These are phyloP conservation scores for Asterella californica DNA, from an alignment of 225 moss, liverwort and hornwort genomes.

Conservation along the genomic window DNA sequence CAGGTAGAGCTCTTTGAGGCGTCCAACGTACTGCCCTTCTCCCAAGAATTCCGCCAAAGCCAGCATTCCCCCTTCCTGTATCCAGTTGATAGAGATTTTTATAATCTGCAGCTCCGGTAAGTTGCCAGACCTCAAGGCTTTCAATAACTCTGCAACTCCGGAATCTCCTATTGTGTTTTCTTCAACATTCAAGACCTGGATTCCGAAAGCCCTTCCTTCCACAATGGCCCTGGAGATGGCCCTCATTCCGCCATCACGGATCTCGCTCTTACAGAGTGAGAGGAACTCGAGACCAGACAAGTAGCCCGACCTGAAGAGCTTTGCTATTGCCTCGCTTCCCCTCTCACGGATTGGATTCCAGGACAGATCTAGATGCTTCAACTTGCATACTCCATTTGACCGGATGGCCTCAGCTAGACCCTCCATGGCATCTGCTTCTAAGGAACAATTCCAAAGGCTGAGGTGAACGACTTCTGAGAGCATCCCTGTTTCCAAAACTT, in stretches of 20 bases:
- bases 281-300: not conserved
- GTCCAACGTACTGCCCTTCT: not conserved
- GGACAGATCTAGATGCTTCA: constrained; percentile 11
- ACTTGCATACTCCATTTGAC: not conserved
- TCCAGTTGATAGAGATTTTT: not conserved
- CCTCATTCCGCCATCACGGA: not conserved
- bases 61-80: constrained; percentile 2
- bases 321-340: constrained; percentile 2
- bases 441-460: not conserved
- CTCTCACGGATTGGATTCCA: constrained; percentile 1
- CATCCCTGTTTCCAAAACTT: not conserved
- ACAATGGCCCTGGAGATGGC: not conserved
- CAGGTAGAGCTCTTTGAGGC: not conserved
- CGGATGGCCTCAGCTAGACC: not conserved
- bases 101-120: not conserved
- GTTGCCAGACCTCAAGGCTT: not conserved
- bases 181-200: not conserved
- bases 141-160: not conserved
- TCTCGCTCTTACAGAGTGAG: not conserved
- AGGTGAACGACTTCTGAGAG: constrained; percentile 4
- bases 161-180: not conserved
- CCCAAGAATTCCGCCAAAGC: not conserved
- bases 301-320: not conserved
- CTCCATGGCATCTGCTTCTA: not conserved
- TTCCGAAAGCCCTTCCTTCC: not conserved